These are phyloP conservation scores for Ascoidea tarda DNA, from an alignment of 805 yeast genomes.

Conservation along the genomic window DNA sequence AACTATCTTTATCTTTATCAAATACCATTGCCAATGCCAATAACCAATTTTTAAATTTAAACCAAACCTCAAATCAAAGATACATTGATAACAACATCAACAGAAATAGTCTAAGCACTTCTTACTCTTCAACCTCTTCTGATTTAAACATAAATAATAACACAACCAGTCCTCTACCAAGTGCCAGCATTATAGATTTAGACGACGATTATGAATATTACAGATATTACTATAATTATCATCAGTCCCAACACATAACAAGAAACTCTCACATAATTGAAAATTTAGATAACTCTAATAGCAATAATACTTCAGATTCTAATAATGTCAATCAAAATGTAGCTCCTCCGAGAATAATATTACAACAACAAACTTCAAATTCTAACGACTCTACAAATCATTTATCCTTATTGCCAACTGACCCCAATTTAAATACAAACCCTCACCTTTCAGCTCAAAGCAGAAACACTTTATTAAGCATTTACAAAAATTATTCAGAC, in stretches of 20 bases:
- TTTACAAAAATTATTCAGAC: constrained; percentile 4
- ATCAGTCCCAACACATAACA: constrained; percentile 9
- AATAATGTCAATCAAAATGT: not conserved
- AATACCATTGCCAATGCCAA: constrained; percentile 3
- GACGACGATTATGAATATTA: constrained; percentile 11
- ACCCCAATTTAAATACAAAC: not conserved
- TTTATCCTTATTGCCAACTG: not conserved
- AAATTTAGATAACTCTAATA: constrained; percentile 4
- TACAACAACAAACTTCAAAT: not conserved
- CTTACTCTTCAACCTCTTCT: not conserved
- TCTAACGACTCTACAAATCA: not conserved
- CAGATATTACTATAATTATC: constrained; percentile 10
- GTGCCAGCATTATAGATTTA: constrained; percentile 6
- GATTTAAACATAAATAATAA: not conserved
- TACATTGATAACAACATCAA: not conserved
- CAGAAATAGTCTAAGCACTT: not conserved
- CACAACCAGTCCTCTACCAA: constrained; percentile 6
- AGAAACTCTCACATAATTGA: constrained; percentile 7
- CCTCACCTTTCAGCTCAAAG: constrained; percentile 1
- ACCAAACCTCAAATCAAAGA: not conserved
- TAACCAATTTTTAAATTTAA: not conserved
- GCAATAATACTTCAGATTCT: not conserved
- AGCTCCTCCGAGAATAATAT: not conserved
- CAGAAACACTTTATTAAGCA: constrained; percentile 4
- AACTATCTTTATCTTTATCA: not conserved